These are phyloP conservation scores for Gentiana macrophylla DNA, from an alignment of 257 asterid species.

Conservation along the genomic window DNA sequence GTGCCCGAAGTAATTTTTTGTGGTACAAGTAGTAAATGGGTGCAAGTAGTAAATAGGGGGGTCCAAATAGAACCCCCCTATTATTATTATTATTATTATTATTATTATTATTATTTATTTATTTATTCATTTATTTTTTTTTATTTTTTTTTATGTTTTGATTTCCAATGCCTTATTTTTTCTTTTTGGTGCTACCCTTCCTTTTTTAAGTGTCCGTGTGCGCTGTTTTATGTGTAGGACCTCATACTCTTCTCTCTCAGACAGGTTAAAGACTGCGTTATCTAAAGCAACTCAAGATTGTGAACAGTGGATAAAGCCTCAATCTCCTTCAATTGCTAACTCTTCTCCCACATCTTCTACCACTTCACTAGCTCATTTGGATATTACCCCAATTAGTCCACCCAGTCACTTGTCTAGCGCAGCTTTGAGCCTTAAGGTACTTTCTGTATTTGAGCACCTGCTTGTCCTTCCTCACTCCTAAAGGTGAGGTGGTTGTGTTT, in stretches of 20 bases:
- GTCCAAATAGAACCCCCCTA: too few relatives aligned
- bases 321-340: constrained; percentile 34
- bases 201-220: constrained; percentile 6
- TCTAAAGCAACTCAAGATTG: constrained; percentile 81
- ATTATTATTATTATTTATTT: too few relatives aligned
- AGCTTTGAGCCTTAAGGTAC: constrained; percentile 79
- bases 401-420: constrained; percentile 54
- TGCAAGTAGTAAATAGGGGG: too few relatives aligned
- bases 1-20: too few relatives aligned
- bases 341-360: constrained; percentile 47
- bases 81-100: too few relatives aligned
- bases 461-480: too few relatives aligned
- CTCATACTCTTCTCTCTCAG: constrained; percentile 39
- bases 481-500: too few relatives aligned
- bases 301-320: constrained; percentile 86
- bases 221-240: constrained; percentile 16
- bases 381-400: constrained; percentile 86
- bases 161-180: not conserved
- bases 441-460: not conserved
- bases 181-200: not conserved
- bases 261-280: constrained; percentile 74
- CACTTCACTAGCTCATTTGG: constrained; percentile 58
- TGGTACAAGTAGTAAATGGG: too few relatives aligned
- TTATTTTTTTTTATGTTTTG: not conserved
- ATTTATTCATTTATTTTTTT: too few relatives aligned